Evolutionary conservation across 768 basidiomycete species (phyloP).

Genomic region (Boletus rufocinnamomeus): DNA sequence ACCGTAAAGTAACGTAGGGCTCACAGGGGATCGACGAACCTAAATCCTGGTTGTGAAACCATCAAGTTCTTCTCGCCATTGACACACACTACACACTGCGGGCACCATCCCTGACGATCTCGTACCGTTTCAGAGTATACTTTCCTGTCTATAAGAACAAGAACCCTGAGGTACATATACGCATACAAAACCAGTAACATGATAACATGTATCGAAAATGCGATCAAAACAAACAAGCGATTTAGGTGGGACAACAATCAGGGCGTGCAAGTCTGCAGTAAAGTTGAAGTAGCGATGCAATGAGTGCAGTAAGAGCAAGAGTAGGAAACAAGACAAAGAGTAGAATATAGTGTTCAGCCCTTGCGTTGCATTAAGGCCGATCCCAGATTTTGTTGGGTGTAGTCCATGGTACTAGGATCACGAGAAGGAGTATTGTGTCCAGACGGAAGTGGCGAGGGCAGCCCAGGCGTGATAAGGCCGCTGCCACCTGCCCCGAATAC

Average conservation of each 20-base stretch:
- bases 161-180: conserved; percentile 1
- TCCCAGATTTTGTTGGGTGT: conserved; percentile 29
- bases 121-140: conserved; percentile 1
- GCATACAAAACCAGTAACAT: conserved; percentile 20
- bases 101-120: neutral
- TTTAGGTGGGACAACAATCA: conserved; percentile 4
- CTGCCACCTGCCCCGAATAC: conserved; percentile 83
- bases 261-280: conserved; percentile 1
- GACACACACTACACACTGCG: neutral
- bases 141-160: conserved; percentile 11
- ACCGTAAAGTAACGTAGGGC: neutral
- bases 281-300: neutral
- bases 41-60: neutral
- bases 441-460: conserved; percentile 59
- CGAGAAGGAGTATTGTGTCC: conserved; percentile 48
- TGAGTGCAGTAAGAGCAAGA: conserved; percentile 6
- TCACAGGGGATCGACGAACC: neutral
- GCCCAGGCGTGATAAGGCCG: conserved; percentile 77
- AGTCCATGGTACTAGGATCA: conserved; percentile 28
- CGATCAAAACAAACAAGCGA: conserved; percentile 14
- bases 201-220: conserved; percentile 9
- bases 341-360: conserved; percentile 14
- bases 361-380: conserved; percentile 30
- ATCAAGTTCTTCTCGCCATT: neutral
- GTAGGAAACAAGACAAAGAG: conserved; percentile 5